phyloP scores from a whole-genome alignment of 352 stramenopile genomes.

The Salisapilia sapeloensis region DNA sequence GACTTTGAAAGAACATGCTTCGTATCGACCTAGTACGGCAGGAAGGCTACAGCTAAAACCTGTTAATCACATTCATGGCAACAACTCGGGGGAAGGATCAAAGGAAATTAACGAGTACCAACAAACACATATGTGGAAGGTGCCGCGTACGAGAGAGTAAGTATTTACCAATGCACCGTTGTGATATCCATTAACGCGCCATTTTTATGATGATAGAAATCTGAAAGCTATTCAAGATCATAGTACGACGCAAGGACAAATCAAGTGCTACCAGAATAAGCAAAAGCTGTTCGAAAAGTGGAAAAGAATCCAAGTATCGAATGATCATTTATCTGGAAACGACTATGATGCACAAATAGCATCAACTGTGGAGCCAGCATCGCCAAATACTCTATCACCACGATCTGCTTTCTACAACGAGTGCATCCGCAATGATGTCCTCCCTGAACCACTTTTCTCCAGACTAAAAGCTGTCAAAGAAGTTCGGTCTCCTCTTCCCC shows the following conservation, averaged over 20 bases:
- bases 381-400: slow-evolving; percentile 28
- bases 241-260: slow-evolving; percentile 31
- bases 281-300: slow-evolving; percentile 57
- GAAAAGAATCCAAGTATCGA: slow-evolving; percentile 40
- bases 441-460: slow-evolving; percentile 54
- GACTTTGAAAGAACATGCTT: too few species aligned
- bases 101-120: too few species aligned
- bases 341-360: slow-evolving; percentile 7
- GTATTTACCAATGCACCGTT: slow-evolving; percentile 1
- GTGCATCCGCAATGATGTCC: slow-evolving; percentile 30
- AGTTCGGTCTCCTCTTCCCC: background rate
- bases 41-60: too few species aligned
- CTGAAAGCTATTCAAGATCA: slow-evolving; percentile 45
- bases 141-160: slow-evolving; percentile 45
- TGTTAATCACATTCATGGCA: too few species aligned
- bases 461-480: slow-evolving; percentile 28
- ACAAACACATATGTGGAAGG: too few species aligned
- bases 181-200: background rate
- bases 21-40: too few species aligned
- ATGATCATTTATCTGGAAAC: slow-evolving; percentile 19
- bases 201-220: slow-evolving; percentile 9
- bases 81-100: too few species aligned
- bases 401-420: slow-evolving; percentile 54
- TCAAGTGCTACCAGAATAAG: slow-evolving; percentile 51
- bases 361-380: slow-evolving; percentile 5